Conservation (phyloP, 73 alveolate species). For the Uronychia setigera region DNA sequence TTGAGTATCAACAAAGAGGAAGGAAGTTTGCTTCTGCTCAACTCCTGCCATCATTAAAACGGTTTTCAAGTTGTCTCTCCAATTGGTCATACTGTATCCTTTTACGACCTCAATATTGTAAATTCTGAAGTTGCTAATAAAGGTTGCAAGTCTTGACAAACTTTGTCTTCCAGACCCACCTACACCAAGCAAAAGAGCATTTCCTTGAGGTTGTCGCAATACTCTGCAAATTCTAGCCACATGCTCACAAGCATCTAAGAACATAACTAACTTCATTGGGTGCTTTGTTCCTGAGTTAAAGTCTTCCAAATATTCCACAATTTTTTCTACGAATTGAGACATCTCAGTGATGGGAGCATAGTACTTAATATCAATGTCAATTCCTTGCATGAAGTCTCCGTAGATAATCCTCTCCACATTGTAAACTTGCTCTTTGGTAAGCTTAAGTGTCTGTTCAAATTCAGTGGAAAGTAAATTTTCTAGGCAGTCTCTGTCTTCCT, state of each 20-base stretch:
- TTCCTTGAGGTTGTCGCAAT: constrained; percentile 98
- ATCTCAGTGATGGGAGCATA: constrained; percentile 81
- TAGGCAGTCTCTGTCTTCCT: constrained; percentile 89
- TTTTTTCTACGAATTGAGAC: constrained; percentile 73
- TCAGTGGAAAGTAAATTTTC: constrained; percentile 72
- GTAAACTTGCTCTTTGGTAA: constrained; percentile 53
- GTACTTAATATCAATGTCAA: constrained; percentile 86
- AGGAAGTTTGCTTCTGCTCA: constrained; percentile 61
- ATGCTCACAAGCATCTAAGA: constrained; percentile 99
- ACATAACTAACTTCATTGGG: constrained; percentile 98
- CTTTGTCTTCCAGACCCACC: constrained; percentile 99
- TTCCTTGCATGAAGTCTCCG: constrained; percentile 88
- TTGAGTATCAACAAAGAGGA: constrained; percentile 75
- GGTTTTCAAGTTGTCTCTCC: constrained; percentile 65
- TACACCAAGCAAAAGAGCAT: constrained; percentile 98
- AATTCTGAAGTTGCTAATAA: constrained; percentile 81
- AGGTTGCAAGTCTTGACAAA: constrained; percentile 96
- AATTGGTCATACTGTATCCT: constrained; percentile 54
- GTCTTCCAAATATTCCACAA: constrained; percentile 91
- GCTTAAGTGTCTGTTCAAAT: constrained; percentile 65
- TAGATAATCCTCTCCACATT: constrained; percentile 95
- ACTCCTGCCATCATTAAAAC: constrained; percentile 71
- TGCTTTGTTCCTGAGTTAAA: constrained; percentile 88
- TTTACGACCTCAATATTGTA: constrained; percentile 67
- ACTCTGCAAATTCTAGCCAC: constrained; percentile 98